These are phyloP conservation scores for Ceratobasidium papillatum DNA, from an alignment of 1,284 basidiomycete species.

Conservation along the genomic window DNA sequence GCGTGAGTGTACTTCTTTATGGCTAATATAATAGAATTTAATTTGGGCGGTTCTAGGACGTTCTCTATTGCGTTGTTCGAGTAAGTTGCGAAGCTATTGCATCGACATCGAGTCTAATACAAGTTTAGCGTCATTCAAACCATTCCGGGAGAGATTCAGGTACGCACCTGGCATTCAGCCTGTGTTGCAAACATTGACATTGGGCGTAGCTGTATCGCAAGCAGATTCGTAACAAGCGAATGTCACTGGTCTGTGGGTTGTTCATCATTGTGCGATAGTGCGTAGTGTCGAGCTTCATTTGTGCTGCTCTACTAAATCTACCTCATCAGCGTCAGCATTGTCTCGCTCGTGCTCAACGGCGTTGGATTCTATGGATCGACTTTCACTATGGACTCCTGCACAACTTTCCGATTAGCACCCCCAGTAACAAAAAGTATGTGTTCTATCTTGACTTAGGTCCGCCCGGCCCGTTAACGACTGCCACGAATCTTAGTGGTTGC, in stretches of 20 bases:
- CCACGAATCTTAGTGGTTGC: constrained; percentile 9
- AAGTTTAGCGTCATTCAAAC: constrained; percentile 27
- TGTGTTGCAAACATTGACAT: neutral
- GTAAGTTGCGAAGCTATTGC: constrained; percentile 6
- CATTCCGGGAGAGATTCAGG: constrained; percentile 37
- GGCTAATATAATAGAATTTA: neutral
- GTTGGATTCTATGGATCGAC: constrained; percentile 28
- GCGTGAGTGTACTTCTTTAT: constrained; percentile 12
- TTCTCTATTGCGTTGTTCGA: constrained; percentile 37
- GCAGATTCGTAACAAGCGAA: constrained; percentile 21
- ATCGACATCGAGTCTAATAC: neutral
- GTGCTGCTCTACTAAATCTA: neutral
- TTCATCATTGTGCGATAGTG: constrained; percentile 37
- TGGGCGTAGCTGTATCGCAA: constrained; percentile 28
- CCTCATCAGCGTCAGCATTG: constrained; percentile 22
- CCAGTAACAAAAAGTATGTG: constrained; percentile 37
- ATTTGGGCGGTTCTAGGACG: constrained; percentile 7
- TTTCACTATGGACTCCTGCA: constrained; percentile 8
- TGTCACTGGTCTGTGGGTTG: constrained; percentile 29
- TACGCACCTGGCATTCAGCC: neutral
- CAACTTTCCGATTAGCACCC: constrained; percentile 22
- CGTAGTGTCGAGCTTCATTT: neutral
- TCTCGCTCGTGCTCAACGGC: constrained; percentile 26
- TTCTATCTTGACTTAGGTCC: neutral
- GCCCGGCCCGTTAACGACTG: neutral